Conservation (phyloP, 1,284 basidiomycete genomes). For the Moesziomyces aphidis region DNA sequence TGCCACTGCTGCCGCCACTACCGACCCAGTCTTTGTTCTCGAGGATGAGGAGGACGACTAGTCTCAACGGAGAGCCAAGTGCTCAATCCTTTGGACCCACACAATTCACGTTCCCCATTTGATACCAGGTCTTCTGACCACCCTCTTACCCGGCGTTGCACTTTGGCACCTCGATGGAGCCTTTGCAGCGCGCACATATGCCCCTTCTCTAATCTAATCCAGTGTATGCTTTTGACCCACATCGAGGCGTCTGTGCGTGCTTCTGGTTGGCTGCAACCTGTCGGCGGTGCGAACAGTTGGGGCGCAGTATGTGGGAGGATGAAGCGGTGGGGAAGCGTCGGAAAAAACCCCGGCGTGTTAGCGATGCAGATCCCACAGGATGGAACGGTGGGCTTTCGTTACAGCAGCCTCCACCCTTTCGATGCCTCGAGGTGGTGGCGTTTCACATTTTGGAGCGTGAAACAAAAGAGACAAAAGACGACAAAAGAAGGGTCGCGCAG, state of each 20-base stretch:
- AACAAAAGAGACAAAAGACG: neutral
- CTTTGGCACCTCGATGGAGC: too few relatives aligned
- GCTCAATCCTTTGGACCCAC: neutral
- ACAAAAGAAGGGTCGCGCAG: neutral
- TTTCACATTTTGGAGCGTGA: conserved; percentile 12
- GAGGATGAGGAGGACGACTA: conserved; percentile 38
- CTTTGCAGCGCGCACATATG: too few relatives aligned
- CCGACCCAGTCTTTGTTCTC: conserved; percentile 42
- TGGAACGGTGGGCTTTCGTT: neutral
- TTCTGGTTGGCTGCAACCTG: too few relatives aligned
- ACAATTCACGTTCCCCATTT: neutral
- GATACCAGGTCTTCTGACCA: conserved; percentile 16
- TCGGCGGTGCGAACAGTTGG: too few relatives aligned
- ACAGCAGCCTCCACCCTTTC: conserved; percentile 8
- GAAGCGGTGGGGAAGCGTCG: too few relatives aligned
- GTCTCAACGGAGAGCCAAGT: neutral
- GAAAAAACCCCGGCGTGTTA: neutral
- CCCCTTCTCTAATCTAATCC: too few relatives aligned
- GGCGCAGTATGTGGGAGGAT: too few relatives aligned
- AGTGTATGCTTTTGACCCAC: too few relatives aligned
- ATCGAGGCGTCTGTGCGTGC: too few relatives aligned
- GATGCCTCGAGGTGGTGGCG: neutral
- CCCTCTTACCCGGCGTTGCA: neutral
- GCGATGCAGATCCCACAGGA: neutral
- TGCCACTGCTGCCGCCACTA: neutral